Conservation (phyloP, 257 asterid species). For the Scutellaria galericulata region DNA sequence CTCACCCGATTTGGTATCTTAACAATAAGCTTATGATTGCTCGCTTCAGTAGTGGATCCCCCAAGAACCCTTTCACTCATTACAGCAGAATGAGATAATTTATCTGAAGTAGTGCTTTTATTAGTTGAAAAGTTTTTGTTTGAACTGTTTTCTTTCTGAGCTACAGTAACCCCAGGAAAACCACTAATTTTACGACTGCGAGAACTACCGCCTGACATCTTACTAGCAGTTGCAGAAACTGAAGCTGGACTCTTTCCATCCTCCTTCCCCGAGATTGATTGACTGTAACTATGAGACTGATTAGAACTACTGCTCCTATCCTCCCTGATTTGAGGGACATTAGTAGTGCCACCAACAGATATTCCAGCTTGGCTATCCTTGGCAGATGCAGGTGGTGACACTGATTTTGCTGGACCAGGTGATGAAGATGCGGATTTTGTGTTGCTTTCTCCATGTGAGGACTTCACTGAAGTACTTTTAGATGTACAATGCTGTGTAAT, state of each 20-base stretch:
- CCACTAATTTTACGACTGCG: slow-evolving; percentile 63
- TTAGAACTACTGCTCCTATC: slow-evolving; percentile 84
- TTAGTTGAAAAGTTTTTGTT: slow-evolving; percentile 52
- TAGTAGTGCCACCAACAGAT: slow-evolving; percentile 52
- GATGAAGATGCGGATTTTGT: slow-evolving; percentile 68
- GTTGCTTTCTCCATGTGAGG: slow-evolving; percentile 65
- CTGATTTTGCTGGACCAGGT: slow-evolving; percentile 62
- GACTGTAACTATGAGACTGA: slow-evolving; percentile 69
- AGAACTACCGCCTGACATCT: slow-evolving; percentile 56
- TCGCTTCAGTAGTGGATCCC: slow-evolving; percentile 49
- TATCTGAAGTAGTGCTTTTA: slow-evolving; percentile 55
- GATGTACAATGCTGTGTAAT: slow-evolving; percentile 59
- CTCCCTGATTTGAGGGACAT: slow-evolving; percentile 64
- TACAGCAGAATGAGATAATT: slow-evolving; percentile 51
- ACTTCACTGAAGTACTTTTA: slow-evolving; percentile 61
- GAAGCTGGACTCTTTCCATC: slow-evolving; percentile 62
- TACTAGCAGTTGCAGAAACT: slow-evolving; percentile 55
- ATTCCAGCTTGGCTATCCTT: slow-evolving; percentile 68
- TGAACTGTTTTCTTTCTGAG: slow-evolving; percentile 62
- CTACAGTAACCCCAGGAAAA: slow-evolving; percentile 51
- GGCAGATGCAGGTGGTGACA: slow-evolving; percentile 58
- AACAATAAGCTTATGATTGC: slow-evolving; percentile 72
- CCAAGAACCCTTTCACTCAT: slow-evolving; percentile 60
- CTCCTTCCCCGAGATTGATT: slow-evolving; percentile 63
- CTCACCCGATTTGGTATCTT: slow-evolving; percentile 71